Evolutionary conservation across 2,329 filamentous ascomycete genomes (phyloP).

Genomic region (Pseudogymnoascus sp.): DNA sequence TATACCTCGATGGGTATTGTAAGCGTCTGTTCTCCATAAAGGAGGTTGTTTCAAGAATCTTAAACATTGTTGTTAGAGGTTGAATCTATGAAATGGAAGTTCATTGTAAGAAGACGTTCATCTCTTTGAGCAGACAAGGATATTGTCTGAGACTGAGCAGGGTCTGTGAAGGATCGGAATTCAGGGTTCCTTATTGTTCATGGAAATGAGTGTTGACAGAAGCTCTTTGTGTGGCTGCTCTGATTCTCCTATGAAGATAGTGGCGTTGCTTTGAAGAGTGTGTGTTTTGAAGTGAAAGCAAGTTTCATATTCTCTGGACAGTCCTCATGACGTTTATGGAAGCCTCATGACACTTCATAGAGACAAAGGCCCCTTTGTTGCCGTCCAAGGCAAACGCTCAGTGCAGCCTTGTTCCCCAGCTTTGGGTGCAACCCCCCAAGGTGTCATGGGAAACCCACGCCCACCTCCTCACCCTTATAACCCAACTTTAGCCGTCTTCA

Average conservation of each 20-base stretch:
- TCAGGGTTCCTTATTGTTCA: not conserved
- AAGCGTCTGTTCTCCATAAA: not conserved
- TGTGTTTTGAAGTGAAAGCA: not conserved
- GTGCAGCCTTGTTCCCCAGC: not conserved
- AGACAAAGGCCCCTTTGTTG: not conserved
- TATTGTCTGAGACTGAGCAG: not conserved
- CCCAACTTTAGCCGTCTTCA: not conserved
- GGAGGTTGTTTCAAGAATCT: not conserved
- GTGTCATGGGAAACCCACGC: not conserved
- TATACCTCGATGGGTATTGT: slow-evolving; percentile 1
- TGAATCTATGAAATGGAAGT: not conserved
- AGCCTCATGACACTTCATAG: not conserved
- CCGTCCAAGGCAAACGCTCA: not conserved
- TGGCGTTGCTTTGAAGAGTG: not conserved
- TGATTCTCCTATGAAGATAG: not conserved
- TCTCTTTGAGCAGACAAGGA: not conserved
- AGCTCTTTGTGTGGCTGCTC: not conserved
- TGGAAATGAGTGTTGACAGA: not conserved
- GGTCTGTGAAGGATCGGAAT: not conserved
- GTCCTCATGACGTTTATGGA: not conserved
- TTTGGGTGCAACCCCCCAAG: not conserved
- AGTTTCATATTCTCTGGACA: not conserved
- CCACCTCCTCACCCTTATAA: not conserved
- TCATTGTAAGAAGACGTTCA: not conserved
- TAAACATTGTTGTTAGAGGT: not conserved